Evolutionary conservation across 345 rosid genomes (phyloP).

Genomic region (Isatis tinctoria): DNA sequence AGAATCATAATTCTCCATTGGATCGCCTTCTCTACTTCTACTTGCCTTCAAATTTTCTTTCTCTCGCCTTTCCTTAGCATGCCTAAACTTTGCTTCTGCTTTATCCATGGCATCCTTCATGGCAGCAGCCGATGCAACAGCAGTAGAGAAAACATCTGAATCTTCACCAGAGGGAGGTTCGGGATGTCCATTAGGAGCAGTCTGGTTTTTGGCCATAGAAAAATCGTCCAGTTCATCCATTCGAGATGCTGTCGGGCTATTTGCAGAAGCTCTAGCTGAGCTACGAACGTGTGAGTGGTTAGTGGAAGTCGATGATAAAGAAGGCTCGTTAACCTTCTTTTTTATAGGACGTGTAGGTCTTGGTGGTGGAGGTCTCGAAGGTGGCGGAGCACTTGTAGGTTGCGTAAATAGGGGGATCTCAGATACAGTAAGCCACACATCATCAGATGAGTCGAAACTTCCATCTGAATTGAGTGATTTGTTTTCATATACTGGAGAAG

Average conservation of each 20-base stretch:
- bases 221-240: constrained; percentile 84
- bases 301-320: constrained; percentile 45
- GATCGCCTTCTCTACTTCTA: constrained; percentile 62
- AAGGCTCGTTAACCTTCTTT: constrained; percentile 53
- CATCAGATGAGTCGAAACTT: constrained; percentile 54
- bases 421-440: constrained; percentile 87
- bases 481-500: constrained; percentile 42
- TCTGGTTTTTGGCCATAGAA: constrained; percentile 44
- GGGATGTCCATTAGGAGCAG: constrained; percentile 41
- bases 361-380: constrained; percentile 98
- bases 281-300: constrained; percentile 43
- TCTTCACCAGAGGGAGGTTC: constrained; percentile 53
- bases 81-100: constrained; percentile 94
- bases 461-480: constrained; percentile 47
- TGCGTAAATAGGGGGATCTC: constrained; percentile 88
- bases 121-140: constrained; percentile 93
- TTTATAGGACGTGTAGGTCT: constrained; percentile 62
- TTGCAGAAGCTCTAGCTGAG: constrained; percentile 37
- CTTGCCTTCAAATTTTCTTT: constrained; percentile 64
- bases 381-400: constrained; percentile 85
- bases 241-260: constrained; percentile 47
- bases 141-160: constrained; percentile 51
- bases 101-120: constrained; percentile 98
- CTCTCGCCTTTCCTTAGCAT: constrained; percentile 78
- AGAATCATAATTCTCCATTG: constrained; percentile 52